Conservation (phyloP, 2,329 filamentous ascomycete species). For the Amesomyces nigricolor region DNA sequence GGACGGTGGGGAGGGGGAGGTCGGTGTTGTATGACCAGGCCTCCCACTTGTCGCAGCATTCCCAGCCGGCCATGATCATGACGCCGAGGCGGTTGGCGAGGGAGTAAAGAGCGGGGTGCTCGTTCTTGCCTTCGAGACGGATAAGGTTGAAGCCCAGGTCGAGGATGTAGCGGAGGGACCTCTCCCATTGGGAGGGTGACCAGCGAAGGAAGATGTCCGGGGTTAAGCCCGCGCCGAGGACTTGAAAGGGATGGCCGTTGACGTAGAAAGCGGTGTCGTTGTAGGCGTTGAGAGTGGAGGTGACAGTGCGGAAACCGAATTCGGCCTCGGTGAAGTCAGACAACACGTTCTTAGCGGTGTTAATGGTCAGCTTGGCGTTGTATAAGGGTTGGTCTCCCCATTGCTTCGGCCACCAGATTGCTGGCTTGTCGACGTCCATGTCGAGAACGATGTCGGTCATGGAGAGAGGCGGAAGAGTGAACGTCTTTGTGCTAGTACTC, state of each 20-base stretch:
- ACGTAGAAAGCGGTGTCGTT: conserved; percentile 52
- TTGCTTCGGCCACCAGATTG: conserved; percentile 56
- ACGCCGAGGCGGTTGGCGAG: conserved; percentile 54
- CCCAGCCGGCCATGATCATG: conserved; percentile 59
- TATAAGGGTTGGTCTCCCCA: conserved; percentile 48
- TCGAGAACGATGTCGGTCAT: conserved; percentile 36
- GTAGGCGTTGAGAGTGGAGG: conserved; percentile 43
- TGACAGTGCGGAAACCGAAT: conserved; percentile 53
- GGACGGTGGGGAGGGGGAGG: conserved; percentile 31
- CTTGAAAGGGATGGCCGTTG: conserved; percentile 54
- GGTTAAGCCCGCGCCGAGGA: conserved; percentile 55
- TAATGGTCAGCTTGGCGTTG: conserved; percentile 28
- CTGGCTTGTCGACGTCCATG: conserved; percentile 37
- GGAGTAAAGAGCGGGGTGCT: conserved; percentile 56
- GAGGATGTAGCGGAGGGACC: conserved; percentile 48
- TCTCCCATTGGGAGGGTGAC: conserved; percentile 41
- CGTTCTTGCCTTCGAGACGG: conserved; percentile 59
- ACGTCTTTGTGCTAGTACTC: conserved; percentile 28
- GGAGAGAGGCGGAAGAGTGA: conserved; percentile 35
- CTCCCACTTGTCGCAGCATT: conserved; percentile 65
- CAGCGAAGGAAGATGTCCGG: conserved; percentile 59
- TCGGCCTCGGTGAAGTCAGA: conserved; percentile 33
- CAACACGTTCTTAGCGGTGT: conserved; percentile 21
- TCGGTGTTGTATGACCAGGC: conserved; percentile 57
- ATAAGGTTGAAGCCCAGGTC: conserved; percentile 60